Evolutionary conservation across 2,329 filamentous ascomycete species (phyloP), one percentile per base, ranked within the genome.

Genomic region (Colletotrichum sp.): DNA sequence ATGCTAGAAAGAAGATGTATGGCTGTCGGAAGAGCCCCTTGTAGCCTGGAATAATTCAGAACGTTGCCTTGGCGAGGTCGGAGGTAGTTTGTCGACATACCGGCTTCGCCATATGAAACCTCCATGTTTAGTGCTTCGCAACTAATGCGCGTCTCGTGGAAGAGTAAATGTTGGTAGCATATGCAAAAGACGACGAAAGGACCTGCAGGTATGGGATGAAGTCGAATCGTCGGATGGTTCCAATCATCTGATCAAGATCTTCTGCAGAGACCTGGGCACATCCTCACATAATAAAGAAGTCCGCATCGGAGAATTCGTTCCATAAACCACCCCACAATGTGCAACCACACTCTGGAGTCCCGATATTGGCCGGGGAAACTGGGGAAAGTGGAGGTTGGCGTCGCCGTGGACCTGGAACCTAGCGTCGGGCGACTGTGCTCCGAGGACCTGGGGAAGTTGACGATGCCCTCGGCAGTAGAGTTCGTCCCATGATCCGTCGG

Each of bases 1-100:
- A 72, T 9, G 69, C 69, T 8, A 72, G 24, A 21, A 72, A 72
- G 32, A 67, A 67, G 21, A 72, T 72, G 26, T 67, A 67, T 18
- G 69, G 62, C 49, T 72, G 60, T 12, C 34, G 44, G 1, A 44
- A 21, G 15, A 72, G 69, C 32, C 69, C 62, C 26, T 67, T 72
- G 24, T 72, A 72, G 21, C 62, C 62, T 72, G 13, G 5, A 13
- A 26, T 30, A 1, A 18, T 30, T 62, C 5, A 28, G 21, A 24
- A 9, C 1, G 18, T 5, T 5, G 12, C 0, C 18, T 15, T n/a
- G 36, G 2, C 8, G 6, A 24, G 16, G 6, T 16, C n/a, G 10
- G 8, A 6, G 6, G 21, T 4, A 21, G 32, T 65, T 7, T 30
- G 28, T 30, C 9, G 15, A 39, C 28, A 8, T 34, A 66, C 59